Base-by-base conservation (phyloP, 139 green algal species). In the Chlamydomonas eustigma region DNA sequence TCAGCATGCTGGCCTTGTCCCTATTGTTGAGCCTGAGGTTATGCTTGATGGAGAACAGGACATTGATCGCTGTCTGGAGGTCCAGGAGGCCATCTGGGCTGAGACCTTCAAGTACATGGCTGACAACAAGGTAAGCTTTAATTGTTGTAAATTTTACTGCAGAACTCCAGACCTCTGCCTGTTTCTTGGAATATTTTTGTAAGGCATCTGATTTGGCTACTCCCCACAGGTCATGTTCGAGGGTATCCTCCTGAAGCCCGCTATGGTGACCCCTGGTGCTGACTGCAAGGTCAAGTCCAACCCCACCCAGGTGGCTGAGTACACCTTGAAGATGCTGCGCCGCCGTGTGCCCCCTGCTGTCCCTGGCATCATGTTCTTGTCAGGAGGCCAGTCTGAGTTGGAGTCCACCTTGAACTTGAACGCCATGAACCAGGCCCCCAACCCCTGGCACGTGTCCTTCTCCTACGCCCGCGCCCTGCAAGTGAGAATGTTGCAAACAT, bases 361-460 rank as follows among this genome's bases (percentile, higher is more conserved):
- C 4, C 96, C 96, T 69, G 95, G 96, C 84, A 99, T 99, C 93
- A 99, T 99, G 96, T 99, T 99, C 95, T 92, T 99, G 85, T 98
- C 93, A 28, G 95, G 95, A 71, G 95, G 95, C 81, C 95, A 98
- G 92, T 98, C 94, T 36, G 96, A 99, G 91, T 88, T 98, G 58
- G 96, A 99, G 94, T 91, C 96, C 32, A 98, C 95, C 65, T 88
- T 98, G 36, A 98, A 99, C 93, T 88, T 99, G 68, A 98, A 99
- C 87, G 96, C 94, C 84, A 99, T 99, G 96, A 99, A 99, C 96
- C 90, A 98, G 92, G 81, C 66, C 39, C 92, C 95, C 83, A 99
- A 99, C 93, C 96, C 96, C n/a, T 99, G 96, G 96, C 95, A 98
- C 87, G 96, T 99, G 88, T 99, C 96, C 51, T 99, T 99, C 96